These are phyloP conservation scores for Boletus patriciae DNA, from an alignment of 768 basidiomycete genomes.

Conservation along the genomic window DNA sequence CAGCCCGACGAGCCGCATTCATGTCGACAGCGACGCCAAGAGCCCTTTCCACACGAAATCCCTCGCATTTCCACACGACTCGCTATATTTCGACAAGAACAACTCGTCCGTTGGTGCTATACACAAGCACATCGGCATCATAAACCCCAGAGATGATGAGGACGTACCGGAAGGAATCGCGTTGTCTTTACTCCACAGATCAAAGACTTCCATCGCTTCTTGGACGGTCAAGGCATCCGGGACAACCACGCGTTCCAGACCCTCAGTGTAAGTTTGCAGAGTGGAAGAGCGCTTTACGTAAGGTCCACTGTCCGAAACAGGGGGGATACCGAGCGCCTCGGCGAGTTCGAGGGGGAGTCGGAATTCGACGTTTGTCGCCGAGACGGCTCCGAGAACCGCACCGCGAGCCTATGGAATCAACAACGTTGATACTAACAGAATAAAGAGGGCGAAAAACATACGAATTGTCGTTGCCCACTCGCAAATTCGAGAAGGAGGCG, in stretches of 20 bases:
- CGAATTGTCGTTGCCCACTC: conserved; percentile 66
- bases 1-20: neutral
- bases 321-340: conserved; percentile 53
- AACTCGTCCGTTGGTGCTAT: conserved; percentile 58
- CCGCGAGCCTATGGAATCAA: conserved; percentile 54
- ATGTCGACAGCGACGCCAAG: conserved; percentile 34
- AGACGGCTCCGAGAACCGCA: conserved; percentile 70
- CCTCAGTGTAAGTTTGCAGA: conserved; percentile 54
- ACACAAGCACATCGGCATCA: neutral
- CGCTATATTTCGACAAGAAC: conserved; percentile 77
- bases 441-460: conserved; percentile 39
- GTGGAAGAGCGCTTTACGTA: conserved; percentile 55
- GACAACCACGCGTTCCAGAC: conserved; percentile 49
- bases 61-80: conserved; percentile 75
- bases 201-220: conserved; percentile 76
- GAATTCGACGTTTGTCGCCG: conserved; percentile 58
- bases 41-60: conserved; percentile 75
- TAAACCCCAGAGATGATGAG: neutral
- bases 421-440: neutral
- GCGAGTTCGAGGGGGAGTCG: conserved; percentile 61
- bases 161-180: conserved; percentile 52
- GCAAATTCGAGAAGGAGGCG: conserved; percentile 76
- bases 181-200: conserved; percentile 68
- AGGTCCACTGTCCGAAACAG: conserved; percentile 45
- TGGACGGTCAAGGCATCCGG: conserved; percentile 58